phyloP scores from a whole-genome alignment of 31 red algal species.

The Odonthalia washingtoniensis region DNA sequence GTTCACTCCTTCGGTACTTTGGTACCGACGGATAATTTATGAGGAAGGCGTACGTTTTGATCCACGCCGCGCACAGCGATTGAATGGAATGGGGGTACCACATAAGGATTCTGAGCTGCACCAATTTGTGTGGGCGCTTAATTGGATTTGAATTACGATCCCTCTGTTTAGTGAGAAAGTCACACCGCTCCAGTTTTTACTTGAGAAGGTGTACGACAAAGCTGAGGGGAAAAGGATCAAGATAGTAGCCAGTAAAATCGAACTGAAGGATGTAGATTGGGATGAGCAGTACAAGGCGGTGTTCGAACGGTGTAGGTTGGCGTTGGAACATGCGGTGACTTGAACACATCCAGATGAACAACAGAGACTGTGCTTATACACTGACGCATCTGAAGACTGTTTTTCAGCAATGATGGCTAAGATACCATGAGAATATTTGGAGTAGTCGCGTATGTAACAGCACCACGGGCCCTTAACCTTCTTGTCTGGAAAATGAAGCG shows the following conservation, averaged over 20 bases:
- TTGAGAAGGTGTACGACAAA: conserved; percentile 32
- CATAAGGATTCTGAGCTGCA: conserved; percentile 16
- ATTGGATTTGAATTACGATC: conserved; percentile 33
- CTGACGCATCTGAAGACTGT: conserved; percentile 40
- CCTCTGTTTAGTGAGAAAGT: conserved; percentile 25
- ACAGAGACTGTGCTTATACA: conserved; percentile 33
- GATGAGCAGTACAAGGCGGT: background rate
- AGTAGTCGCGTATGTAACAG: background rate
- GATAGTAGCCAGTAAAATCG: background rate
- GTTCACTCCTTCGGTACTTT: too few species aligned
- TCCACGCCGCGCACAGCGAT: background rate
- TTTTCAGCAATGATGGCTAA: conserved; percentile 47
- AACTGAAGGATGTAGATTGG: background rate
- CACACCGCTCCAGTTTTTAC: background rate
- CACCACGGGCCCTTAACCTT: conserved; percentile 39
- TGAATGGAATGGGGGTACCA: background rate
- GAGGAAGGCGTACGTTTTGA: conserved; percentile 8
- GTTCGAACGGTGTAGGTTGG: background rate
- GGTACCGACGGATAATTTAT: conserved; percentile 32
- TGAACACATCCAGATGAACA: conserved; percentile 28
- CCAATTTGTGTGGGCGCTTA: conserved; percentile 15
- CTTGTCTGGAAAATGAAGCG: conserved; percentile 11
- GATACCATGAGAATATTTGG: background rate
- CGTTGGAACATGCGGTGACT: background rate
- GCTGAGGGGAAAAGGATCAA: conserved; percentile 24